Evolutionary conservation across 2,329 filamentous ascomycete species (phyloP), one percentile per base, ranked within the genome.

Genomic region (Ceratocystis huliohia): DNA sequence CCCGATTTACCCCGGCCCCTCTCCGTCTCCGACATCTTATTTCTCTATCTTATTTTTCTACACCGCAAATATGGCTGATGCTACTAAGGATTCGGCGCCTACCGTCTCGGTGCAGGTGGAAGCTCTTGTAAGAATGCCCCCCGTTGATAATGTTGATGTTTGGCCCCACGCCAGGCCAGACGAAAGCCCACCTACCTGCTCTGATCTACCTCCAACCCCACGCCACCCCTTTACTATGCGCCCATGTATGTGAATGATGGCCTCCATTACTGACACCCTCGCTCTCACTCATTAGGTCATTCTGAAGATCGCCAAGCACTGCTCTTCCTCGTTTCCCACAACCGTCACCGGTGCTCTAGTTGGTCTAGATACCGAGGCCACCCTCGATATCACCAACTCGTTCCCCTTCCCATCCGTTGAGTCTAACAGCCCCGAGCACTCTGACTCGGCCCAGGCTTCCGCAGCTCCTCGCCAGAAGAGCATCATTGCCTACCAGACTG

Each of bases 271-370:
- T 67, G n/a, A 67, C 50, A 37, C 15, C 30, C 37, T 41, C 41
- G 22, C 37, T 56, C 20, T 13, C 45, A 25, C 48, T 46, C 28
- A 41, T 50, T 72, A 94, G 89, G 89, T 95, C 74, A 89, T 96
- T 72, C 93, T 96, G 88, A 96, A 96, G 82, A 92, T 97, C 76
- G 92, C 95, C 78, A 96, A 95, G 80, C 92, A 96, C 81, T 91
- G 89, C 80, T 88, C 91, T 67, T 84, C 89, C 73, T 83, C 84
- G 65, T 96, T 96, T 79, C 93, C 93, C 62, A 93, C 91, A 64
- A 87, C 87, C 66, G 91, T 91, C 67, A 96, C 92, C 66, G 93
- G 93, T 69, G 90, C 88, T 69, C 84, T 96, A 69, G 91, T 96
- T 68, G 94, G 94, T 72, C 92, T 97, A 89, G 93, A 97, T 77